Evolutionary conservation across 2,329 filamentous ascomycete genomes (phyloP).

Genomic region (Akanthomyces dipterigenus): DNA sequence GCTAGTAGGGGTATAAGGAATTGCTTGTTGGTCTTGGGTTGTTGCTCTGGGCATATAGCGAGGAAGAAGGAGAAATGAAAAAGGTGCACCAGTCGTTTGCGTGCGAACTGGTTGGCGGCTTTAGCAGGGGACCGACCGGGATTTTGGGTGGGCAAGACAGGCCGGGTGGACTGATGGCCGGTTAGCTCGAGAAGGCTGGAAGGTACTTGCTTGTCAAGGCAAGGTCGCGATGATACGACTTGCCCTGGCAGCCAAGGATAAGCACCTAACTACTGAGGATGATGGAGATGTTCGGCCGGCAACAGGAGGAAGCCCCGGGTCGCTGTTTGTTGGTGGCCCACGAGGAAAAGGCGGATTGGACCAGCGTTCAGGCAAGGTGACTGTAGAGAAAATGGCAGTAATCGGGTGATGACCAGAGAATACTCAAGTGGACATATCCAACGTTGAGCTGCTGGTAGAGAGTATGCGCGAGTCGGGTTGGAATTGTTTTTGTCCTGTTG

Average conservation of each 20-base stretch:
- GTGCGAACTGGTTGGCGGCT: neutral
- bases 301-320: neutral
- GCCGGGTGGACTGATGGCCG: neutral
- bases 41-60: neutral
- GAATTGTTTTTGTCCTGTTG: neutral
- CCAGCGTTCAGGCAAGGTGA: neutral
- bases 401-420: neutral
- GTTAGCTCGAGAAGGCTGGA: neutral
- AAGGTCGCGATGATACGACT: neutral
- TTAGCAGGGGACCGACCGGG: neutral
- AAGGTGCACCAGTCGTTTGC: conserved; percentile 1
- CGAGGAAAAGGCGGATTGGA: neutral
- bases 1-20: conserved; percentile 9
- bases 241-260: neutral
- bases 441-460: neutral
- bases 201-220: neutral
- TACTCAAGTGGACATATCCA: neutral
- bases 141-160: neutral
- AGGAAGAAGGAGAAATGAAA: neutral
- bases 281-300: neutral
- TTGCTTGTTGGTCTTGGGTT: neutral
- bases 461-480: neutral
- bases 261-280: neutral
- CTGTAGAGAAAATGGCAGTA: neutral
- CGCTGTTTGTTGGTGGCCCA: neutral